Conservation (phyloP, 768 basidiomycete species). For the Exsudoporus frostii region DNA sequence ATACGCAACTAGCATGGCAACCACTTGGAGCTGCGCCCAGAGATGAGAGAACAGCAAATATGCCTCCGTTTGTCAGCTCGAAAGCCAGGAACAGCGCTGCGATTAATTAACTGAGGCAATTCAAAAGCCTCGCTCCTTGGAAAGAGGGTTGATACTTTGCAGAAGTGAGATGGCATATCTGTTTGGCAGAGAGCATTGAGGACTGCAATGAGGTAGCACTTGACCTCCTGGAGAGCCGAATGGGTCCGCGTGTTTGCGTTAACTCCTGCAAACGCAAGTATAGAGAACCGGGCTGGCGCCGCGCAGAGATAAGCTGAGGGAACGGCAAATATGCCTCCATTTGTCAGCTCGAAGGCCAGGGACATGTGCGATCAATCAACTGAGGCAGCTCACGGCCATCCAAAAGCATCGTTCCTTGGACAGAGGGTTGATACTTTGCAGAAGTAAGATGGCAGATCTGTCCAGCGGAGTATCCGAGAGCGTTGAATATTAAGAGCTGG, state of each 20-base stretch:
- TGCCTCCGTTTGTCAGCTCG: slow-evolving; percentile 5
- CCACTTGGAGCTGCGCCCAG: neutral
- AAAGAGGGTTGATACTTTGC: neutral
- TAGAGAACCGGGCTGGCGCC: too few species aligned
- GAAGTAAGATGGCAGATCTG: too few species aligned
- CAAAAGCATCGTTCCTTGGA: neutral
- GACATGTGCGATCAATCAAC: neutral
- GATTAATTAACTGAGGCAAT: neutral
- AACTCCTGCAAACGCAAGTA: too few species aligned
- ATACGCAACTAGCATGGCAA: neutral
- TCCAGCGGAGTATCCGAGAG: too few species aligned
- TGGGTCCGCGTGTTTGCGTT: too few species aligned
- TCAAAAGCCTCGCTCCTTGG: neutral
- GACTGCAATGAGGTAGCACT: too few species aligned
- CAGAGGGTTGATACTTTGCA: neutral
- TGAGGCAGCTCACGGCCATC: too few species aligned
- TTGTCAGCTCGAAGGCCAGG: neutral
- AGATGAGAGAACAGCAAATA: neutral
- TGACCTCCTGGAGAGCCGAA: too few species aligned
- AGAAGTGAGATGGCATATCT: too few species aligned
- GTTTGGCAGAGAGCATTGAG: too few species aligned
- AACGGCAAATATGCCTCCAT: slow-evolving; percentile 10
- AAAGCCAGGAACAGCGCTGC: neutral
- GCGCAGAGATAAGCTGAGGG: too few species aligned
- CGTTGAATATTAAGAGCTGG: too few species aligned